A percentile compares a stretch with the other conserved stretches of the same genome.
Conservation (phyloP, 2,329 filamentous ascomycete genomes). For the Aspergillus sp. region DNA sequence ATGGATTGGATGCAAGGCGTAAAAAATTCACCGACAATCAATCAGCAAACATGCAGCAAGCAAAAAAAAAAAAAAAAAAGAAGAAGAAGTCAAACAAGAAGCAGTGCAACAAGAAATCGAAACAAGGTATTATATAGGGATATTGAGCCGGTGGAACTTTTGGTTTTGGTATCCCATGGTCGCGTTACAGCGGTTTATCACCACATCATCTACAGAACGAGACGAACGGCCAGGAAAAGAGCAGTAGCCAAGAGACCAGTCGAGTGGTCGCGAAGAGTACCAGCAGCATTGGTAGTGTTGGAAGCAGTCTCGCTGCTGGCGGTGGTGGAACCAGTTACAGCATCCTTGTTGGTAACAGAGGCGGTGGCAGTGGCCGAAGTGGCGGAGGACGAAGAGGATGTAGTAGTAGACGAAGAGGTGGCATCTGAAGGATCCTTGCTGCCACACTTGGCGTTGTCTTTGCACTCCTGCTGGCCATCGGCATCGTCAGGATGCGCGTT, state of each 20-base stretch:
- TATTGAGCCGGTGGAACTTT: not conserved
- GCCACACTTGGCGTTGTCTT: conserved; percentile 48
- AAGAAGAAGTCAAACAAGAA: conserved; percentile 12
- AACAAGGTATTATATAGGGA: conserved; percentile 2
- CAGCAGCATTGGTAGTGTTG: conserved; percentile 39
- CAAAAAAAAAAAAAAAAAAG: conserved; percentile 2
- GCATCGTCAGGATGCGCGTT: conserved; percentile 41
- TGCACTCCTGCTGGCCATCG: conserved; percentile 47
- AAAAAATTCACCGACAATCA: conserved; percentile 9
- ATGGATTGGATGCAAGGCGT: not conserved
- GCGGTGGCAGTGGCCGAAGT: conserved; percentile 29
- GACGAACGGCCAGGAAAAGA: conserved; percentile 52
- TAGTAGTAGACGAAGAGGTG: conserved; percentile 23
- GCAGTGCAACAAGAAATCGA: conserved; percentile 1
- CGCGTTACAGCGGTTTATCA: too few species aligned
- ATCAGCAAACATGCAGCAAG: too few species aligned
- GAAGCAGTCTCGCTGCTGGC: conserved; percentile 22
- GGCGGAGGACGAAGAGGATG: conserved; percentile 14
- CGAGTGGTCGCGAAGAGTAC: conserved; percentile 47
- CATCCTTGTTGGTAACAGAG: conserved; percentile 19
- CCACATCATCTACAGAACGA: conserved; percentile 47
- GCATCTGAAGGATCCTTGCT: conserved; percentile 39
- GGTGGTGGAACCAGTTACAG: conserved; percentile 12
- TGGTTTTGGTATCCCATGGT: too few species aligned
- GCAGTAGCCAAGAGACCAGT: conserved; percentile 49